Evolutionary conservation across 179 eudicot genomes (phyloP).

Genomic region (Silene vulgaris): DNA sequence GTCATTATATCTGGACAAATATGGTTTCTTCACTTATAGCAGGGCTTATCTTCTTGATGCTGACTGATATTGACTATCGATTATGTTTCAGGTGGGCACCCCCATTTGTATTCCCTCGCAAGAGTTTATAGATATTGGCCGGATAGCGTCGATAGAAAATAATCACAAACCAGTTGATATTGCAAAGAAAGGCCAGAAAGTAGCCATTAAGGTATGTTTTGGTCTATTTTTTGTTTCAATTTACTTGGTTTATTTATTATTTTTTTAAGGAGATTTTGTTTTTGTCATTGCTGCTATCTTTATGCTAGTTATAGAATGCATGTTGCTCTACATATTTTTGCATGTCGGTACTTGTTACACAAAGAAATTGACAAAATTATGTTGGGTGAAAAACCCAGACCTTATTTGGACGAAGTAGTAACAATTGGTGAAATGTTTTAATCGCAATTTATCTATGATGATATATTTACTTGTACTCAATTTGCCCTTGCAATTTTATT

Average conservation of each 20-base stretch:
- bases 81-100: slow-evolving; percentile 62
- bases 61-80: slow-evolving; percentile 7
- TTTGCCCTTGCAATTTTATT: background rate
- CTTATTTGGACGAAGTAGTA: background rate
- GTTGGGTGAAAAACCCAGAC: background rate
- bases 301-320: background rate
- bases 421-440: background rate
- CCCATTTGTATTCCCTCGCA: slow-evolving; percentile 77
- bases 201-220: slow-evolving; percentile 74
- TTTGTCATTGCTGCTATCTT: background rate
- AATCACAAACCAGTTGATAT: slow-evolving; percentile 68
- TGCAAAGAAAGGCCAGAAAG: slow-evolving; percentile 80
- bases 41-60: background rate
- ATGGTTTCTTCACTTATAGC: background rate
- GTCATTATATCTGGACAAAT: background rate
- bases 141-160: slow-evolving; percentile 71
- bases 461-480: background rate
- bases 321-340: background rate
- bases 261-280: background rate
- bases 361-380: background rate
- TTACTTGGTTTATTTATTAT: background rate
- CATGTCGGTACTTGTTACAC: too few species aligned
- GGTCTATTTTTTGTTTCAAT: slow-evolving; percentile 36
- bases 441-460: background rate
- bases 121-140: slow-evolving; percentile 73